A percentile compares a stretch with the other conserved stretches of the same genome.
Conservation (phyloP, 139 green algal species). For the Picochlorum sp. region DNA sequence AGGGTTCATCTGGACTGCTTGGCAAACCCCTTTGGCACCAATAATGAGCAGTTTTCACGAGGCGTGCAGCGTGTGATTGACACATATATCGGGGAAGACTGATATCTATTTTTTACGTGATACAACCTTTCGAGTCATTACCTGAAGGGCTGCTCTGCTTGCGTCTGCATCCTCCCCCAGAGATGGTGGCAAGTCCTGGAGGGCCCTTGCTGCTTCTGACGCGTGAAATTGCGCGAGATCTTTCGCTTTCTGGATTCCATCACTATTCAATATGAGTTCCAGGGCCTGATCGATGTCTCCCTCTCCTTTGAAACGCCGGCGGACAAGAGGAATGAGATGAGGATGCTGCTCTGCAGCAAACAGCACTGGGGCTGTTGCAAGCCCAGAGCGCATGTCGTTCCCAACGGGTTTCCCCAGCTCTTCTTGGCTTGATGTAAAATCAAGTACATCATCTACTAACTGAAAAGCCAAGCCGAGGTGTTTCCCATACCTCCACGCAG, state of each 20-base stretch:
- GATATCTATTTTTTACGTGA: conserved; percentile 7
- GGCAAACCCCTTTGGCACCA: too few relatives aligned
- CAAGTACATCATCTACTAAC: conserved; percentile 93
- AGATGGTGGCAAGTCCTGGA: neutral
- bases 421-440: conserved; percentile 68
- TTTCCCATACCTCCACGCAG: conserved; percentile 43
- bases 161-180: neutral
- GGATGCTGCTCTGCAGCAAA: conserved; percentile 68
- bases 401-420: conserved; percentile 90
- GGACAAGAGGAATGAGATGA: conserved; percentile 53
- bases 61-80: neutral
- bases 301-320: conserved; percentile 70
- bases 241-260: conserved; percentile 15
- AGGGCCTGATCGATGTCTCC: conserved; percentile 29
- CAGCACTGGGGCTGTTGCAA: conserved; percentile 90
- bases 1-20: too few relatives aligned
- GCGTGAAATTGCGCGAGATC: conserved; percentile 7
- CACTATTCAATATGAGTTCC: conserved; percentile 5
- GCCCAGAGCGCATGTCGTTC: conserved; percentile 78
- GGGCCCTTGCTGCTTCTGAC: neutral
- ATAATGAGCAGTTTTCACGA: neutral
- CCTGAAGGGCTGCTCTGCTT: conserved; percentile 4
- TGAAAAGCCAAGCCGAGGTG: conserved; percentile 95
- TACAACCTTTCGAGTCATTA: conserved; percentile 5
- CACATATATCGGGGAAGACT: conserved; percentile 1